Percentiles rank a stretch among this genome's conserved stretches.
Evolutionary conservation across 371 early-diverging fungal genomes (phyloP).

Genomic region (Nematocida sp.): DNA sequence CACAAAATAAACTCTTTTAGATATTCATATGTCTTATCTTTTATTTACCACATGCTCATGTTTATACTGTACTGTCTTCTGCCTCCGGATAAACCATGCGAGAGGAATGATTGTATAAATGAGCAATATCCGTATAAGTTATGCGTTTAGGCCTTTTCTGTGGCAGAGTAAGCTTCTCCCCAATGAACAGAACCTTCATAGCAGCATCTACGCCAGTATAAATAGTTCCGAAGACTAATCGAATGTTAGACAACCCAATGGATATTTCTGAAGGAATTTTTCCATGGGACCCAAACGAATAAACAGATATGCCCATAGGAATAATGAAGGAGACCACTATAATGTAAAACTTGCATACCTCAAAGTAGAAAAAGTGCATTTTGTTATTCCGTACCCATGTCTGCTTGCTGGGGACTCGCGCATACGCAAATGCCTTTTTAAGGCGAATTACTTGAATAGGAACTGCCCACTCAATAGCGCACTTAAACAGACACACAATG

Average conservation of each 20-base stretch:
- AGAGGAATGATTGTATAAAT: constrained; percentile 14
- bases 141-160: constrained; percentile 34
- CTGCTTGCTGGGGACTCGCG: background rate
- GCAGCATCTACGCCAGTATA: constrained; percentile 13
- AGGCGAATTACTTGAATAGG: constrained; percentile 7
- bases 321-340: constrained; percentile 9
- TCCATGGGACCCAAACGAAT: constrained; percentile 21
- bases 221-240: constrained; percentile 9
- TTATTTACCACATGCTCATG: background rate
- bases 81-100: background rate
- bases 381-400: constrained; percentile 30
- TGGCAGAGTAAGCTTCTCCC: constrained; percentile 32
- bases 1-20: too few species aligned
- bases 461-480: constrained; percentile 9
- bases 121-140: constrained; percentile 48
- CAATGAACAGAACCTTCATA: constrained; percentile 28
- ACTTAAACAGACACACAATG: background rate
- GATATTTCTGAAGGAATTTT: constrained; percentile 41
- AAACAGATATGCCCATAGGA: constrained; percentile 21
- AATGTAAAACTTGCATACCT: constrained; percentile 24
- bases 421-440: constrained; percentile 14
- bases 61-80: background rate
- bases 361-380: constrained; percentile 44
- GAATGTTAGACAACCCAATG: constrained; percentile 30
- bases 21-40: background rate